A percentile compares a stretch with the other conserved stretches of the same genome.
phyloP scores from a whole-genome alignment of 1,284 basidiomycete species.

The Malassezia dermatis region DNA sequence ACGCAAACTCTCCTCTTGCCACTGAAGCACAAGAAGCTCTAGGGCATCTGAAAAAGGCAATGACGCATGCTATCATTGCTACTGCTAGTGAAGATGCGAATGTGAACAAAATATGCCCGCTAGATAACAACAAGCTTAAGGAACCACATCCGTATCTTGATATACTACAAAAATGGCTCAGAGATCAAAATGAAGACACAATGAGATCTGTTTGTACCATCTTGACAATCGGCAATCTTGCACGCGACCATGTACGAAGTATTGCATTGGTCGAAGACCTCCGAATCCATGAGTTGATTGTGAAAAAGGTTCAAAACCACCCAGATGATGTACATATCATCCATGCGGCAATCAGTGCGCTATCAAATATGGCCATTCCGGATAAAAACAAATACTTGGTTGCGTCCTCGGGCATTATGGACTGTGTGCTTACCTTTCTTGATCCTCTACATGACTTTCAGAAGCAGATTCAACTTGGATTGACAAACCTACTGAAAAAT shows the following conservation, averaged over 20 bases:
- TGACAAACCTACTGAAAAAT: conserved; percentile 78
- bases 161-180: background rate
- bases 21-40: background rate
- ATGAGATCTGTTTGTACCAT: conserved; percentile 68
- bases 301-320: conserved; percentile 17
- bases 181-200: conserved; percentile 55
- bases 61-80: conserved; percentile 70
- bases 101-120: conserved; percentile 57
- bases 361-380: conserved; percentile 40
- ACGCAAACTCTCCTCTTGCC: background rate
- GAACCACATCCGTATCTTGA: conserved; percentile 1
- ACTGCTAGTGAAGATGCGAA: conserved; percentile 71
- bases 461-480: conserved; percentile 66
- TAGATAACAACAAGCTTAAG: background rate
- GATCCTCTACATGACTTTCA: conserved; percentile 26
- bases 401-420: conserved; percentile 20
- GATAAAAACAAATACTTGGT: conserved; percentile 28
- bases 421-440: conserved; percentile 19
- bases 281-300: background rate
- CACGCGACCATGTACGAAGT: conserved; percentile 50
- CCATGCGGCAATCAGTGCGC: conserved; percentile 29
- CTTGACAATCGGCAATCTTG: conserved; percentile 69
- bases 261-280: background rate
- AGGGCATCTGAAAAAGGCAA: conserved; percentile 2
- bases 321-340: conserved; percentile 29